These are phyloP conservation scores for Rhinocladiella similis DNA, from an alignment of 2,329 filamentous ascomycete species.

Conservation along the genomic window DNA sequence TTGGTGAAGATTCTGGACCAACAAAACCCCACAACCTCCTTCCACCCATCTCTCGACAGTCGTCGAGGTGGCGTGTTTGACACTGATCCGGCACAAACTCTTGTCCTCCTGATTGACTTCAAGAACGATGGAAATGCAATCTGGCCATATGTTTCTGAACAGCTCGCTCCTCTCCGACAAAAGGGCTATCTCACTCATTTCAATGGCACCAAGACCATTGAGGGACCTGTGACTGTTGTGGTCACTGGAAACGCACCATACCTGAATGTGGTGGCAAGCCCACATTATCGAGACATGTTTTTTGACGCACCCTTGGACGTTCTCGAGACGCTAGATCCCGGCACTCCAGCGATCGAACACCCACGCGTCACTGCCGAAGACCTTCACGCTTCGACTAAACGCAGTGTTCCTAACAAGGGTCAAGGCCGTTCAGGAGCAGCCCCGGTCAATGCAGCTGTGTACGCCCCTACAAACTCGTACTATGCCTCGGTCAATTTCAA, in stretches of 20 bases:
- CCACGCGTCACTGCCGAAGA: background rate
- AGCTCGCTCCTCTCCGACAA: constrained; percentile 50
- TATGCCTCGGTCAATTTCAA: constrained; percentile 58
- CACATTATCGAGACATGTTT: constrained; percentile 55
- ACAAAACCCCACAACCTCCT: constrained; percentile 47
- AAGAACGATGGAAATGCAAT: constrained; percentile 42
- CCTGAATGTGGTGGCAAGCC: constrained; percentile 47
- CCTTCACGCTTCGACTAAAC: background rate
- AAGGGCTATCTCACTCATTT: constrained; percentile 53
- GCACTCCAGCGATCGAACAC: background rate
- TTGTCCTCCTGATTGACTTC: constrained; percentile 57
- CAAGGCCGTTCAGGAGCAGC: constrained; percentile 47
- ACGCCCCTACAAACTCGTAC: constrained; percentile 55
- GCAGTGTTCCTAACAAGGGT: constrained; percentile 33
- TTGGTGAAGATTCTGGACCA: constrained; percentile 50
- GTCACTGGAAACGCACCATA: constrained; percentile 56
- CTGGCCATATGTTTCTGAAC: constrained; percentile 40
- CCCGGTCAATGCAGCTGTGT: constrained; percentile 42
- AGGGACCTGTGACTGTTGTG: constrained; percentile 54
- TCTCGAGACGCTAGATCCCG: constrained; percentile 28
- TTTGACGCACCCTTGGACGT: constrained; percentile 54
- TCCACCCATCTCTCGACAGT: constrained; percentile 33
- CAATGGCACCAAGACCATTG: constrained; percentile 43
- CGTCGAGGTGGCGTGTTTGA: constrained; percentile 52
- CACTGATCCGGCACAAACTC: constrained; percentile 47